Evolutionary conservation across 2,329 filamentous ascomycete species (phyloP).

Genomic region (Nemania diffusa): DNA sequence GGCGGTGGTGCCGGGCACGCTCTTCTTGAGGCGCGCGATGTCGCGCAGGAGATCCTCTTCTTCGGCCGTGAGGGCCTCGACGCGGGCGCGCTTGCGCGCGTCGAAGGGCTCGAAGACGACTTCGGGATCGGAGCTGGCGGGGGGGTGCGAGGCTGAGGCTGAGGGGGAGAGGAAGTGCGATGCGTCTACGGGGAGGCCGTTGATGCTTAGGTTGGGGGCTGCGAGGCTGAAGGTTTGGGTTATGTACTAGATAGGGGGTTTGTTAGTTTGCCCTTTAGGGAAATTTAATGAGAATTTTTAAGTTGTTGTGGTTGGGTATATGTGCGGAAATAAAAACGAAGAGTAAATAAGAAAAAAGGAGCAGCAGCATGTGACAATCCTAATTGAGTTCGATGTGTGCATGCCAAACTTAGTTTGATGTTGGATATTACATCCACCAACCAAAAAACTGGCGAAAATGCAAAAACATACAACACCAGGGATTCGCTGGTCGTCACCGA

Average conservation of each 20-base stretch:
- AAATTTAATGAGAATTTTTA: too few species aligned
- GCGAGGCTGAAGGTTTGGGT: constrained; percentile 68
- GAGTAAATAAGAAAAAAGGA: not conserved
- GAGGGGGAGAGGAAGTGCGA: constrained; percentile 52
- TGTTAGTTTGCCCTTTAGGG: constrained; percentile 7
- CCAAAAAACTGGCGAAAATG: too few species aligned
- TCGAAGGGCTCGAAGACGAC: constrained; percentile 70
- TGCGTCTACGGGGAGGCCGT: constrained; percentile 64
- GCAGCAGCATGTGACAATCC: too few species aligned
- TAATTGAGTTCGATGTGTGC: too few species aligned
- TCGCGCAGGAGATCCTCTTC: constrained; percentile 73
- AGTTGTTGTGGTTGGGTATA: too few species aligned
- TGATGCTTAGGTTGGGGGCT: constrained; percentile 69
- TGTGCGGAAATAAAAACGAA: too few species aligned
- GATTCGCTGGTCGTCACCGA: too few species aligned
- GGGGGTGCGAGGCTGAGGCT: constrained; percentile 30
- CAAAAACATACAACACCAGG: constrained; percentile 50
- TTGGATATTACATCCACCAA: too few species aligned
- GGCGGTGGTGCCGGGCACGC: constrained; percentile 60
- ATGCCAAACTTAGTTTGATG: too few species aligned
- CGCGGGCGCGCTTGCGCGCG: constrained; percentile 65
- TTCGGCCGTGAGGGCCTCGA: constrained; percentile 69
- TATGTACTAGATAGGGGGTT: constrained; percentile 64
- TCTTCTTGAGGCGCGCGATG: constrained; percentile 68
- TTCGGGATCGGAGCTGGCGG: constrained; percentile 45